Percentiles rank a stretch among this genome's conserved stretches.
Evolutionary conservation across 345 rosid genomes (phyloP).

Genomic region (Euclidium syriacum): DNA sequence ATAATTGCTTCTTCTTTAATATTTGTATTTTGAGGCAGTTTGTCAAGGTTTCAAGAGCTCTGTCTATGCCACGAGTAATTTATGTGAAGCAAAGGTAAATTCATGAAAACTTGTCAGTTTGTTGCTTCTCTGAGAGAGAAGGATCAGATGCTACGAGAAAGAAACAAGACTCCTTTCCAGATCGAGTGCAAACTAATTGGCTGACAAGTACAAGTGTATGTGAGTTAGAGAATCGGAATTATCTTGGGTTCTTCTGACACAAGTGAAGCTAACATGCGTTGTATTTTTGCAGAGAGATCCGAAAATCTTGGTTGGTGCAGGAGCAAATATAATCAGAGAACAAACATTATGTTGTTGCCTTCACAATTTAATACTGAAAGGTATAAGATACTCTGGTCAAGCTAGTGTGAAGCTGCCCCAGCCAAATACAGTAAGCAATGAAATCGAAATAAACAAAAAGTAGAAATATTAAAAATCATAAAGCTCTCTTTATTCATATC

Average conservation of each 20-base stretch:
- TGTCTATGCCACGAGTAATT: slow-evolving; percentile 30
- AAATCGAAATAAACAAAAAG: neutral
- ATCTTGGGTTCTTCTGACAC: slow-evolving; percentile 19
- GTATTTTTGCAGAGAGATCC: slow-evolving; percentile 8
- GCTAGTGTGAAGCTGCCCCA: slow-evolving; percentile 24
- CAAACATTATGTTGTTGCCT: slow-evolving; percentile 21
- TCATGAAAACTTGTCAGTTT: neutral
- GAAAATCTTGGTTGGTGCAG: slow-evolving; percentile 11
- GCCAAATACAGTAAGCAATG: slow-evolving; percentile 24
- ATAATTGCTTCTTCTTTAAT: neutral
- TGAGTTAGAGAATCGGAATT: slow-evolving; percentile 18
- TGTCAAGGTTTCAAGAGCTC: slow-evolving; percentile 48
- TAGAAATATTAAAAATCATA: neutral
- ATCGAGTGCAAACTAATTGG: slow-evolving; percentile 1
- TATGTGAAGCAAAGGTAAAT: slow-evolving; percentile 15
- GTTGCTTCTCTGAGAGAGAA: slow-evolving; percentile 13
- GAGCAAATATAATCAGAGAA: slow-evolving; percentile 16
- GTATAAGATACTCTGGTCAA: slow-evolving; percentile 27
- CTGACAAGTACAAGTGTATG: slow-evolving; percentile 2
- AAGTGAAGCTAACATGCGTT: slow-evolving; percentile 4
- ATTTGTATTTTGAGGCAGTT: slow-evolving; percentile 42
- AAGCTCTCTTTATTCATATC: slow-evolving; percentile 19
- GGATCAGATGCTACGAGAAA: slow-evolving; percentile 24
- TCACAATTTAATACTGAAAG: slow-evolving; percentile 20
- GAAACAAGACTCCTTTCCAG: slow-evolving; percentile 13